Base-by-base conservation (phyloP, 2,329 filamentous ascomycete species). In the Paraphoma sp. region DNA sequence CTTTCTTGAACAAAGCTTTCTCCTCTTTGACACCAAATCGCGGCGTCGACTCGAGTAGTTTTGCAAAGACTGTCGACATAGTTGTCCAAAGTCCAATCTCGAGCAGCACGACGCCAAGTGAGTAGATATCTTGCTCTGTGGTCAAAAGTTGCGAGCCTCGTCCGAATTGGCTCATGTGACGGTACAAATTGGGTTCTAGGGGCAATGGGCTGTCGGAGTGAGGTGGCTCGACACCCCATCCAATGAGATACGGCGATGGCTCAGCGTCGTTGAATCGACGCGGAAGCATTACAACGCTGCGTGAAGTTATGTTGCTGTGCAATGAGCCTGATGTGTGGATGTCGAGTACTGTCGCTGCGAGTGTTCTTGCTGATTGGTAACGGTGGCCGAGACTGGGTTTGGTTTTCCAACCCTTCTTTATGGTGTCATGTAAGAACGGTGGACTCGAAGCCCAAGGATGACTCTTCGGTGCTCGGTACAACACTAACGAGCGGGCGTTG, bases 111-210 rank as follows among this genome's bases (percentile, higher is more conserved):
- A 85, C 81, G 0, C 83, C 83, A 0, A 86, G 75, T 48, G 81
- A 83, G 63, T 86, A 86, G 7, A 86, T 80, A 51, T 86, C 83
- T 62, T 86, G 83, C 50, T 83, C 79, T 77, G 83, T 84, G 3
- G 58, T 71, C 59, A 81, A 85, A 0, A 58, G 75, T 67, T 1
- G 76, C 71, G 33, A 40, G 18, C 12, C n/a, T 2, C 60, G 56
- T 0, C 83, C 82, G 57, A 84, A 82, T 0, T 83, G 76, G 0
- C 62, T 58, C 0, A 81, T 81, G 57, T 86, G 83, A 0, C 79
- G 78, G 59, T 86, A 86, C 0, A 86, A 47, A 48, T 85, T 81
- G 11, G 48, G 56, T 45, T 64, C 63, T 6, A 62, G 46, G 0
- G n/a, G 57, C 54, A 12, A 53, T 36, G 12, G 23, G 56, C 6